Percentiles rank a stretch among this genome's conserved stretches.
phyloP scores from a whole-genome alignment of 768 basidiomycete genomes.

The Tricholoma matsutake region DNA sequence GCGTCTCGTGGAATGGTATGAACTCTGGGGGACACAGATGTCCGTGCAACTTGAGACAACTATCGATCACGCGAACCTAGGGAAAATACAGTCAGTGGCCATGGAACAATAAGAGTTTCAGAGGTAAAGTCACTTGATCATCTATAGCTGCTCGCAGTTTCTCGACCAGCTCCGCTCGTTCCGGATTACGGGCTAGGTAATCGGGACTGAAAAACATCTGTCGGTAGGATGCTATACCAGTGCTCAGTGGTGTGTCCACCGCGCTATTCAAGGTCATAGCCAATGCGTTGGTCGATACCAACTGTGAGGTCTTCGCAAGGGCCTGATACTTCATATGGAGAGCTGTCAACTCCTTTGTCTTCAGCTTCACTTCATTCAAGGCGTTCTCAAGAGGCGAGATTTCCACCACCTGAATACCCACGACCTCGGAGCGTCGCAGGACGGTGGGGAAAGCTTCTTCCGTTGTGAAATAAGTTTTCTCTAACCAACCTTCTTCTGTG shows the following conservation, averaged over 20 bases:
- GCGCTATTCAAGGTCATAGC: slow-evolving; percentile 85
- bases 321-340: slow-evolving; percentile 70
- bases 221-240: slow-evolving; percentile 77
- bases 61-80: slow-evolving; percentile 77
- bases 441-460: slow-evolving; percentile 92
- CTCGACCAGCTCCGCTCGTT: slow-evolving; percentile 66
- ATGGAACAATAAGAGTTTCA: background rate
- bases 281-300: slow-evolving; percentile 73
- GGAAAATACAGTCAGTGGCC: background rate
- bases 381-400: slow-evolving; percentile 87
- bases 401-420: slow-evolving; percentile 65
- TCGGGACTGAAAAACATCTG: slow-evolving; percentile 70
- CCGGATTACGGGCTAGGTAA: slow-evolving; percentile 66
- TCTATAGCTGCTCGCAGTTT: slow-evolving; percentile 74
- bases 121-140: slow-evolving; percentile 59
- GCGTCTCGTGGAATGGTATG: slow-evolving; percentile 87
- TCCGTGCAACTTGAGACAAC: slow-evolving; percentile 80
- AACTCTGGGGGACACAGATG: slow-evolving; percentile 84
- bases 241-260: slow-evolving; percentile 77
- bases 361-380: slow-evolving; percentile 73
- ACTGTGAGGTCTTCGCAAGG: slow-evolving; percentile 73
- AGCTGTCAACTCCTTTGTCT: slow-evolving; percentile 72
- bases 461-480: slow-evolving; percentile 85
- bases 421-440: slow-evolving; percentile 82
- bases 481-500: slow-evolving; percentile 76